These are phyloP conservation scores for Suhomyces choctaworum DNA, from an alignment of 1,139 yeast genomes.

Conservation along the genomic window DNA sequence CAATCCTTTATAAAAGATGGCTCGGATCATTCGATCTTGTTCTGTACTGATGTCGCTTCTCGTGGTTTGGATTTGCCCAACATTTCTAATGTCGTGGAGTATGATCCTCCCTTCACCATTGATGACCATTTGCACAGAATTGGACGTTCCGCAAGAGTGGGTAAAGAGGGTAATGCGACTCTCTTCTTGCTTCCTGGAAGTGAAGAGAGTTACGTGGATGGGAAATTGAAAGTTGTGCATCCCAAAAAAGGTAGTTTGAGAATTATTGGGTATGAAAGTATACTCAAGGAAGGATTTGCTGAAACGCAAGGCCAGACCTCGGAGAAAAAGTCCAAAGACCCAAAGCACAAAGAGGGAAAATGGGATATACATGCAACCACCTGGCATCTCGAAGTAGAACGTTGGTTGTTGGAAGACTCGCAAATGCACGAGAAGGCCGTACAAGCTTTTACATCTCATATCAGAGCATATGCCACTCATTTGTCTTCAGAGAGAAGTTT, in stretches of 20 bases:
- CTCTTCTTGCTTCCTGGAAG: constrained; percentile 82
- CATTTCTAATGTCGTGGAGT: constrained; percentile 62
- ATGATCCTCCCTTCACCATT: constrained; percentile 68
- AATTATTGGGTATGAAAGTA: constrained; percentile 49
- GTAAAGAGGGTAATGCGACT: constrained; percentile 62
- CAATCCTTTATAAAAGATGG: constrained; percentile 54
- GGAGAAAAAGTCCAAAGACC: constrained; percentile 21
- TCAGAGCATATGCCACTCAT: constrained; percentile 97
- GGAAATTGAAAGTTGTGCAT: constrained; percentile 52
- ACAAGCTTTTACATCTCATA: constrained; percentile 82
- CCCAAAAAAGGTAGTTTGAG: constrained; percentile 50
- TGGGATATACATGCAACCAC: constrained; percentile 98
- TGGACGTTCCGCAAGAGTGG: constrained; percentile 76
- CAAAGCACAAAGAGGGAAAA: constrained; percentile 40
- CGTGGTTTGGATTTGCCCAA: constrained; percentile 72
- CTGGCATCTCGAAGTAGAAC: constrained; percentile 88
- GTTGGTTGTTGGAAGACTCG: constrained; percentile 77
- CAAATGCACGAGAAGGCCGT: constrained; percentile 61
- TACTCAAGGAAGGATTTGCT: constrained; percentile 63
- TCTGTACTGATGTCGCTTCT: constrained; percentile 81
- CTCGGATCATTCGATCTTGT: constrained; percentile 59
- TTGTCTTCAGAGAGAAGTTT: constrained; percentile 71
- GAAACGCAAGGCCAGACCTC: constrained; percentile 19
- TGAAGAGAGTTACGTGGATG: constrained; percentile 81
- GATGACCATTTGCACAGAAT: constrained; percentile 75